A percentile compares a stretch with the other conserved stretches of the same genome.
These are phyloP conservation scores for Psilocybe sp. DNA, from an alignment of 768 basidiomycete species.

Conservation along the genomic window DNA sequence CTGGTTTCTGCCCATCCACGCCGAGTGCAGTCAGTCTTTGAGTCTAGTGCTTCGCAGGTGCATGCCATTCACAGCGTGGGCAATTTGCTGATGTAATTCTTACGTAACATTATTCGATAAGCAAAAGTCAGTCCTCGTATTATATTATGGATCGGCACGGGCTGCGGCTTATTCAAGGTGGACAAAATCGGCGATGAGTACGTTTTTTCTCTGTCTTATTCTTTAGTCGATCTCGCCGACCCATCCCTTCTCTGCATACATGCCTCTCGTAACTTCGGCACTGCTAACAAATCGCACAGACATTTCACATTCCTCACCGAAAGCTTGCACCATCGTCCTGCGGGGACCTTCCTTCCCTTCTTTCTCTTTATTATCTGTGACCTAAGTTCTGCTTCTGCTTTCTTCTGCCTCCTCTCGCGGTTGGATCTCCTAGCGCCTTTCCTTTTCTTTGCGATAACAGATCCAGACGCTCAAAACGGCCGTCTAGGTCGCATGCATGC, in stretches of 20 bases:
- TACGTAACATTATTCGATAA: too few relatives aligned
- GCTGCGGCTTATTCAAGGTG: constrained; percentile 94
- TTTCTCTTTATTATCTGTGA: constrained; percentile 98
- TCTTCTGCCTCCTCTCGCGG: constrained; percentile 93
- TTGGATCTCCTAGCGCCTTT: constrained; percentile 42
- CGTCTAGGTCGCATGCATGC: constrained; percentile 89
- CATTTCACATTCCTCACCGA: constrained; percentile 98
- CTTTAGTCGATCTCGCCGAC: neutral
- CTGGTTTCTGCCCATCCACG: too few relatives aligned
- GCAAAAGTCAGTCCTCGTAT: too few relatives aligned
- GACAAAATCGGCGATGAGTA: constrained; percentile 97
- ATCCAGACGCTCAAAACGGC: constrained; percentile 97
- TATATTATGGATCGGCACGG: too few relatives aligned
- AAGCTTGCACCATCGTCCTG: constrained; percentile 97
- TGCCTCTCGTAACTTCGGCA: too few relatives aligned
- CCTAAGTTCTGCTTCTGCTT: constrained; percentile 95
- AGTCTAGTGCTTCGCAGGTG: too few relatives aligned
- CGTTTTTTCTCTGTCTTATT: constrained; percentile 30
- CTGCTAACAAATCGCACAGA: too few relatives aligned
- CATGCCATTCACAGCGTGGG: too few relatives aligned
- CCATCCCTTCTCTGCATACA: too few relatives aligned
- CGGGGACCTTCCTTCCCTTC: constrained; percentile 98
- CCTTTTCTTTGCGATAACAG: constrained; percentile 16
- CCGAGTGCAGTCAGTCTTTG: too few relatives aligned
- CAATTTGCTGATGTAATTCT: too few relatives aligned